Percentiles rank a stretch among this genome's conserved stretches.
Evolutionary conservation across 2,329 filamentous ascomycete species (phyloP).

Genomic region (Dendryphion nanum): DNA sequence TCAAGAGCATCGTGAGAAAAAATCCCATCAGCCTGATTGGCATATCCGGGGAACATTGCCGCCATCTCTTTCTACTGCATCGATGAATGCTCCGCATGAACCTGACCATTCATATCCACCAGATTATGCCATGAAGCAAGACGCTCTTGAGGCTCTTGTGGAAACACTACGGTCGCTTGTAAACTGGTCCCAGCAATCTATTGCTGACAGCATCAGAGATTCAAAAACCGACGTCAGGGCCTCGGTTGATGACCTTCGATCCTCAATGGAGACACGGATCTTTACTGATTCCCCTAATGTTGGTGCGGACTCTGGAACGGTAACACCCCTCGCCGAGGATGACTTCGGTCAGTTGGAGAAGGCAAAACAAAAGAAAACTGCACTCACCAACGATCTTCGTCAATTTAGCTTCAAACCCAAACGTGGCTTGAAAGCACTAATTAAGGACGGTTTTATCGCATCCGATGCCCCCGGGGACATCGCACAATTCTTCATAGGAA

Average conservation of each 20-base stretch:
- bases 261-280: conserved; percentile 72
- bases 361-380: conserved; percentile 91
- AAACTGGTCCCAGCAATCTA: conserved; percentile 80
- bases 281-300: conserved; percentile 60
- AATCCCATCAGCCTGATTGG: conserved; percentile 70
- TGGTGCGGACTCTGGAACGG: conserved; percentile 50
- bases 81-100: conserved; percentile 59
- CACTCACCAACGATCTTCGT: conserved; percentile 80
- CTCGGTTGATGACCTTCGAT: conserved; percentile 61
- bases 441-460: conserved; percentile 83
- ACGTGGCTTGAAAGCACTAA: conserved; percentile 78
- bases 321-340: conserved; percentile 63
- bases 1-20: conserved; percentile 70
- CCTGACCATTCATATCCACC: conserved; percentile 72
- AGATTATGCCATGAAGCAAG: conserved; percentile 88
- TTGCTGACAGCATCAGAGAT: conserved; percentile 48
- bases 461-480: conserved; percentile 79
- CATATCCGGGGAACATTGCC: conserved; percentile 81
- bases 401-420: conserved; percentile 99
- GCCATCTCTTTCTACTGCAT: conserved; percentile 78
- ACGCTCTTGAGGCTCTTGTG: conserved; percentile 83
- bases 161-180: conserved; percentile 87
- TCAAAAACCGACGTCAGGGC: conserved; percentile 45
- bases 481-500: conserved; percentile 75
- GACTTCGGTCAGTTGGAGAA: conserved; percentile 93